These are phyloP conservation scores for Suhomyces bokatorum DNA, from an alignment of 1,139 yeast genomes.

Conservation along the genomic window DNA sequence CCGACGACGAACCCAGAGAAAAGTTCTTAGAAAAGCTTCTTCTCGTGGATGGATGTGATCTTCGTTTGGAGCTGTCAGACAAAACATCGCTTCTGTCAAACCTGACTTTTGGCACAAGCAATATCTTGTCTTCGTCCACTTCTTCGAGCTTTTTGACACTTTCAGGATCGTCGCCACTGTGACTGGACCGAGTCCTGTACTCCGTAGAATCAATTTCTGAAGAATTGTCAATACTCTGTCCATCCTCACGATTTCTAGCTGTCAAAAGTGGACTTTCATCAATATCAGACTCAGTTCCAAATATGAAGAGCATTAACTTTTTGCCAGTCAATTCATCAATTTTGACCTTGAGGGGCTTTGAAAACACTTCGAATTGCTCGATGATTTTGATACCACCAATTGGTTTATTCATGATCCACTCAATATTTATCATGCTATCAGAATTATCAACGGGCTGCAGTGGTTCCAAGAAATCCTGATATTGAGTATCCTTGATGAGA, in stretches of 20 bases:
- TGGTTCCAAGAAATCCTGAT: constrained; percentile 42
- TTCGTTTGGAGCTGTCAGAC: constrained; percentile 4
- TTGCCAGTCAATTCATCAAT: constrained; percentile 63
- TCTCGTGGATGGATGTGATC: background rate
- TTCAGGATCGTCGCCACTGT: constrained; percentile 15
- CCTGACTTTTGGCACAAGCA: constrained; percentile 2
- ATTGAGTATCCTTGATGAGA: constrained; percentile 33
- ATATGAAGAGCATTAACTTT: constrained; percentile 55
- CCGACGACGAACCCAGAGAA: constrained; percentile 9
- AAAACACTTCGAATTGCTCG: constrained; percentile 51
- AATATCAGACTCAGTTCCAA: constrained; percentile 44
- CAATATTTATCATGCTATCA: constrained; percentile 41
- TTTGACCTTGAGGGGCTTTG: constrained; percentile 57
- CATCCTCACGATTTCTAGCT: constrained; percentile 13
- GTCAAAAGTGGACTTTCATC: constrained; percentile 34
- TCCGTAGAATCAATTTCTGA: constrained; percentile 8
- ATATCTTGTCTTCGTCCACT: constrained; percentile 4
- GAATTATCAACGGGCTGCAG: constrained; percentile 18
- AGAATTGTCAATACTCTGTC: constrained; percentile 12
- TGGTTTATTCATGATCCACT: constrained; percentile 66
- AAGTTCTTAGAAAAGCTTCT: constrained; percentile 6
- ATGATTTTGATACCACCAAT: constrained; percentile 70
- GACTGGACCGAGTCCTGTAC: constrained; percentile 5
- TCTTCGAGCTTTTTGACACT: constrained; percentile 6
- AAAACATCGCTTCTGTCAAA: constrained; percentile 6